Percentiles rank a stretch among this genome's conserved stretches.
phyloP scores from a whole-genome alignment of 23 red algal species.

The Gracilaria domingensis region DNA sequence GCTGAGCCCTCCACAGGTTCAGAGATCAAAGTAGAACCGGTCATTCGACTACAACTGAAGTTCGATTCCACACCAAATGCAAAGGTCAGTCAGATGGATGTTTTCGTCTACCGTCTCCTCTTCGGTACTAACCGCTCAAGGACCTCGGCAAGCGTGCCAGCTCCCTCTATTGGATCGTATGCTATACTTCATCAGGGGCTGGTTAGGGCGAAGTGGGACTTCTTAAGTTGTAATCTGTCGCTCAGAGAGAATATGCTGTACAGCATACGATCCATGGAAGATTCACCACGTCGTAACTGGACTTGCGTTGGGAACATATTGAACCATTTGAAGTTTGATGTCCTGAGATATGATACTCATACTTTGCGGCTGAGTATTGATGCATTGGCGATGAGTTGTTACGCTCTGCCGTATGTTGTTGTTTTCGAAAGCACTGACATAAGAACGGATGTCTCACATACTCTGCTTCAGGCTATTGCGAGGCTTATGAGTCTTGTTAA shows the following conservation, averaged over 20 bases:
- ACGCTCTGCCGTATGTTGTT: constrained; percentile 28
- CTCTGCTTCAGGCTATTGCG: constrained; percentile 43
- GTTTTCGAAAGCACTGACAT: constrained; percentile 60
- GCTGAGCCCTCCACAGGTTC: too few relatives aligned
- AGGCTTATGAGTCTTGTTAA: constrained; percentile 33
- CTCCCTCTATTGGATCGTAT: background rate
- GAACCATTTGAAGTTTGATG: constrained; percentile 62
- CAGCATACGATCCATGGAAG: background rate
- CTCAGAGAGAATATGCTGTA: constrained; percentile 51
- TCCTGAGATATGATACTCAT: constrained; percentile 38
- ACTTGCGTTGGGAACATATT: constrained; percentile 43
- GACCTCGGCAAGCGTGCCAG: background rate
- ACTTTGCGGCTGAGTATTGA: constrained; percentile 61
- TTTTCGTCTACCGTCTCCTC: constrained; percentile 40
- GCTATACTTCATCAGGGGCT: constrained; percentile 49
- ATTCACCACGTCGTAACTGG: background rate
- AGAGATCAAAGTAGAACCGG: constrained; percentile 30
- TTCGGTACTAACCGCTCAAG: constrained; percentile 19
- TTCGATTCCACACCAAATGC: constrained; percentile 33
- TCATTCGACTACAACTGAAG: constrained; percentile 64
- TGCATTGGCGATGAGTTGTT: constrained; percentile 37
- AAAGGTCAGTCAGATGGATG: constrained; percentile 40
- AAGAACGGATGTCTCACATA: constrained; percentile 57
- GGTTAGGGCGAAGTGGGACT: constrained; percentile 47
- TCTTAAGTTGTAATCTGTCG: constrained; percentile 52